A percentile compares a stretch with the other conserved stretches of the same genome.
phyloP scores from a whole-genome alignment of 1,284 basidiomycete genomes.

The Golubevia sp. region DNA sequence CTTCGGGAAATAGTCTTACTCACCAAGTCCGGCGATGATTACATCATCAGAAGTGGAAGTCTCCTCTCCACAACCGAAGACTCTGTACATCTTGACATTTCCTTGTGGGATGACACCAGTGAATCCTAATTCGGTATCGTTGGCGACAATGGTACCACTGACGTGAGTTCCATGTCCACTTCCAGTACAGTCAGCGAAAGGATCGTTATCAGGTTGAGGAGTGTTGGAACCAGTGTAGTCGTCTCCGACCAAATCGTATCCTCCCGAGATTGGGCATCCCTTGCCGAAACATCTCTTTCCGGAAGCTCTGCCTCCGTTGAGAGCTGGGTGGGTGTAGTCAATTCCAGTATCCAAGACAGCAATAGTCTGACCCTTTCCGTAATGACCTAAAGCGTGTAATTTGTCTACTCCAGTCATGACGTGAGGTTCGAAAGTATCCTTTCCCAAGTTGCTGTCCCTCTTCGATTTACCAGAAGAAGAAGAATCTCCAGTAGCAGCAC shows the following conservation, averaged over 20 bases:
- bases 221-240: slow-evolving; percentile 56
- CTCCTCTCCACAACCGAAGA: slow-evolving; percentile 62
- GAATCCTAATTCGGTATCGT: slow-evolving; percentile 61
- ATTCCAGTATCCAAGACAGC: slow-evolving; percentile 66
- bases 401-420: slow-evolving; percentile 64
- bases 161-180: slow-evolving; percentile 67
- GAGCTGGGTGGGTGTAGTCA: slow-evolving; percentile 70
- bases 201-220: slow-evolving; percentile 61
- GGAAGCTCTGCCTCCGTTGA: slow-evolving; percentile 64
- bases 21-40: slow-evolving; percentile 62
- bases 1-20: too few relatives aligned
- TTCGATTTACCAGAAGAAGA: background rate
- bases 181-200: slow-evolving; percentile 61
- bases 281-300: slow-evolving; percentile 33
- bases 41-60: slow-evolving; percentile 61
- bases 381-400: slow-evolving; percentile 66
- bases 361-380: slow-evolving; percentile 67
- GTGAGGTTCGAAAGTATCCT: slow-evolving; percentile 36
- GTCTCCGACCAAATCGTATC: slow-evolving; percentile 54
- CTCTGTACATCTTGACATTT: slow-evolving; percentile 59
- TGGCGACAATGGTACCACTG: slow-evolving; percentile 71
- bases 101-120: slow-evolving; percentile 38
- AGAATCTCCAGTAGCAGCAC: slow-evolving; percentile 15
- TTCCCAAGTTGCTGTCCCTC: slow-evolving; percentile 5
- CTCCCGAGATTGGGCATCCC: slow-evolving; percentile 30